Evolutionary conservation across 2,329 filamentous ascomycete genomes (phyloP), one percentile per base, ranked within the genome.

Genomic region (Apiospora marii): DNA sequence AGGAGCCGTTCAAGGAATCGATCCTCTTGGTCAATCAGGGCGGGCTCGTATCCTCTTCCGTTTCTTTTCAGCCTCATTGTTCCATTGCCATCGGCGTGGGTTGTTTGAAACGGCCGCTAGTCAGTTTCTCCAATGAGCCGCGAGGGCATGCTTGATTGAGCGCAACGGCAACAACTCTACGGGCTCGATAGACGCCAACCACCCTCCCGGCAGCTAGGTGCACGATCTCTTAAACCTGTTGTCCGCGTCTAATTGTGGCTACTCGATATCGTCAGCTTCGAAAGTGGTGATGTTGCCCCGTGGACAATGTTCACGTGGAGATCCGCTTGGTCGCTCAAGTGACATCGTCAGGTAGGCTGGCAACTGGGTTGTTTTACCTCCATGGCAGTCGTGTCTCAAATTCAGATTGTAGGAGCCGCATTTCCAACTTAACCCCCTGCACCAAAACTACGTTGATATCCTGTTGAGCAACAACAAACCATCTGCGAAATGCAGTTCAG

Each of bases 361-460:
- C 27, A 2, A 64, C 58, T 64, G 58, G 43, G 27, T 68, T 48
- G 67, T 68, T 68, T 68, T 68, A 68, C 67, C 67, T 68, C n/a
- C 24, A 46, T 64, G 58, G 58, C 67, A 68, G 41, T 48, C 44
- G 67, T 68, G 67, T 68, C 67, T 68, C 67, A 68, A 68, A 48
- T 68, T 48, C 44, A 68, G 67, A 68, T 68, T 68, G n/a, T 68
- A 46, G 67, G 67, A 68, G 67, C 67, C 67, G 41, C 67, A 68
- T 48, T 48, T 48, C 22, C 58, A 46, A 46, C 67, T 48, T 30
- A 46, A 41, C 37, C 67, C 67, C 67, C 67, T 48, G 67, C 41
- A 14, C 13, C n/a, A 64, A 41, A 19, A 41, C 34, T 41, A 41
- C 58, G 58, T 41, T 64, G 58, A 64, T 64, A 41, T 64, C 58